Percentiles rank a stretch among this genome's conserved stretches.
phyloP scores from a whole-genome alignment of 805 yeast genomes.

The Lipomyces mesembrius region DNA sequence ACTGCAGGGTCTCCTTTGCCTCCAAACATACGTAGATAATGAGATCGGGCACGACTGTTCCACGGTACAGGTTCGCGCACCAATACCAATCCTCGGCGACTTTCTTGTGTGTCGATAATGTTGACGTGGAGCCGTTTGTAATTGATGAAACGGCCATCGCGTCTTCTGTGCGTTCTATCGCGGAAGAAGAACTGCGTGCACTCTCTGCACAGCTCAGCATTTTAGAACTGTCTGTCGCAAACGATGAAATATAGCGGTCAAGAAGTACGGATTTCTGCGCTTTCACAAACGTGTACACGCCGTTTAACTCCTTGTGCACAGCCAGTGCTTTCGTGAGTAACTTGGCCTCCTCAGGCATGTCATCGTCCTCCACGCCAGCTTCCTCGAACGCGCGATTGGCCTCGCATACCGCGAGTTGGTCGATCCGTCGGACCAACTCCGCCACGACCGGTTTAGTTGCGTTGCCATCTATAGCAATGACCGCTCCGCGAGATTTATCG shows the following conservation, averaged over 20 bases:
- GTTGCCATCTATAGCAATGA: constrained; percentile 29
- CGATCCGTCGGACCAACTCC: constrained; percentile 13
- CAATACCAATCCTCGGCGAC: constrained; percentile 25
- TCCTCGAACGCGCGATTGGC: background rate
- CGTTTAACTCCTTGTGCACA: constrained; percentile 18
- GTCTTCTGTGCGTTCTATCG: background rate
- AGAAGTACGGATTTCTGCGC: constrained; percentile 27
- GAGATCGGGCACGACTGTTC: constrained; percentile 29
- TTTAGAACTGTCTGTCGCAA: constrained; percentile 15
- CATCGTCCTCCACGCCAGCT: constrained; percentile 1
- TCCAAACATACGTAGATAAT: constrained; percentile 19
- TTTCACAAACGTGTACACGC: constrained; percentile 9
- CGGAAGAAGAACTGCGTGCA: background rate
- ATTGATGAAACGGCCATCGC: background rate
- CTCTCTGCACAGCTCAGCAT: background rate
- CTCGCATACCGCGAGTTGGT: constrained; percentile 13
- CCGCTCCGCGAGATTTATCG: constrained; percentile 28
- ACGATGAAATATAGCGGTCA: constrained; percentile 15
- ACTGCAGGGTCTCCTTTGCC: background rate
- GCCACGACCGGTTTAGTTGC: constrained; percentile 6
- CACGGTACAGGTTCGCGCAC: constrained; percentile 30
- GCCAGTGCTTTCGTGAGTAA: constrained; percentile 18
- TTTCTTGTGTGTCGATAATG: background rate
- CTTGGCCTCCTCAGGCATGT: constrained; percentile 17
- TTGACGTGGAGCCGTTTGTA: background rate